A percentile compares a stretch with the other conserved stretches of the same genome.
phyloP scores from a whole-genome alignment of 768 basidiomycete species.

The Clitopilus passeckerianus region DNA sequence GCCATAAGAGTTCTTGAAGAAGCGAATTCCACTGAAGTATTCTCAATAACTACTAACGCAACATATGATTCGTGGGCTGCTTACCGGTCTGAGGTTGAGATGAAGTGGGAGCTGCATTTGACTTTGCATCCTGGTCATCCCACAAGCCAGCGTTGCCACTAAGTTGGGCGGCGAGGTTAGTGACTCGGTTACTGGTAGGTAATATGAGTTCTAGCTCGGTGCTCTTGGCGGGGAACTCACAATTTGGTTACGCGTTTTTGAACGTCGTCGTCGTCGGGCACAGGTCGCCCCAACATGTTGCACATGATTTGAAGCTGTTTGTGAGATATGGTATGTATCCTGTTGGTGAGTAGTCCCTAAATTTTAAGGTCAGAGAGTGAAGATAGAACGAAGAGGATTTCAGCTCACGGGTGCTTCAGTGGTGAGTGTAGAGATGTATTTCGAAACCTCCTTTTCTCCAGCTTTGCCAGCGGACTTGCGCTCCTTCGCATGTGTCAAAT shows the following conservation, averaged over 20 bases:
- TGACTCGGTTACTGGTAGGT: not conserved
- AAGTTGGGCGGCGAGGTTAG: not conserved
- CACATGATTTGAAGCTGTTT: slow-evolving; percentile 38
- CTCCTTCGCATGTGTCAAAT: slow-evolving; percentile 37
- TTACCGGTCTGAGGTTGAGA: not conserved
- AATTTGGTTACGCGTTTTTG: slow-evolving; percentile 35
- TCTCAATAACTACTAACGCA: not conserved
- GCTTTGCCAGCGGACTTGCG: slow-evolving; percentile 22
- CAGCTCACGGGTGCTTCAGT: slow-evolving; percentile 36
- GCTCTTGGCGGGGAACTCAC: slow-evolving; percentile 29
- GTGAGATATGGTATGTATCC: not conserved
- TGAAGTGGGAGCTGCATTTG: not conserved
- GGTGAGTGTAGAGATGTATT: slow-evolving; percentile 47
- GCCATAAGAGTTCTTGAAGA: not conserved
- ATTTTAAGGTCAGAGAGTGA: not conserved
- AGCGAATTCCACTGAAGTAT: not conserved
- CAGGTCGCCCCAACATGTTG: slow-evolving; percentile 43
- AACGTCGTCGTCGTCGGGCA: slow-evolving; percentile 40
- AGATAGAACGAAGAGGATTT: not conserved
- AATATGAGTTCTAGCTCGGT: not conserved
- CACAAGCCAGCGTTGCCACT: not conserved
- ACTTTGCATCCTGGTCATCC: not conserved
- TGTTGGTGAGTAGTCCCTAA: not conserved
- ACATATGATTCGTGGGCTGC: not conserved
- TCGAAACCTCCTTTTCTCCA: slow-evolving; percentile 46